phyloP scores from a whole-genome alignment of 73 alveolate species.

The Uronychia setigera region DNA sequence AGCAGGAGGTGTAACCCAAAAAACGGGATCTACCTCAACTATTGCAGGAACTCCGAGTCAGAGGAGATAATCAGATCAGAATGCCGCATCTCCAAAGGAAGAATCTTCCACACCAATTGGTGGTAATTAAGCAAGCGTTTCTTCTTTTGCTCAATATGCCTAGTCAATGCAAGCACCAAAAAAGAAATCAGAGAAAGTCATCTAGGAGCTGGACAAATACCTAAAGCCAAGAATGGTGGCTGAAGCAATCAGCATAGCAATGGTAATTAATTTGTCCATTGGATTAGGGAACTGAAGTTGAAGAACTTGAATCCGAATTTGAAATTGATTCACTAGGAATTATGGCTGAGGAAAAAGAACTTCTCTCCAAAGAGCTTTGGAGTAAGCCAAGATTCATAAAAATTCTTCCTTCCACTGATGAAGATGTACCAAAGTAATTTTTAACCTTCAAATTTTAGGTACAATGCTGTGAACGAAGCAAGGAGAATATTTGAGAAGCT shows the following conservation, averaged over 20 bases:
- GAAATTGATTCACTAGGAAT: neutral
- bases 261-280: neutral
- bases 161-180: too few relatives aligned
- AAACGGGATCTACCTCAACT: neutral
- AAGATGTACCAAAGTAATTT: neutral
- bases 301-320: neutral
- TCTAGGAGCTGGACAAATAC: neutral
- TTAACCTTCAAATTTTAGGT: neutral
- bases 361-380: neutral
- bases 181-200: neutral
- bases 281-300: neutral
- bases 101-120: too few relatives aligned
- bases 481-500: neutral
- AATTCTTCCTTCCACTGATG: neutral
- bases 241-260: neutral
- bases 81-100: neutral
- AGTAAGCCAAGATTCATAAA: neutral
- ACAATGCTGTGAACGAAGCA: neutral
- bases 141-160: too few relatives aligned
- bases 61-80: neutral
- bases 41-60: neutral
- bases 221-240: neutral
- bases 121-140: too few relatives aligned
- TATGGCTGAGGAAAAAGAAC: neutral
- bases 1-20: neutral